Evolutionary conservation across 345 rosid genomes (phyloP), one percentile per base, ranked within the genome.

Genomic region (Murraya koenigii): DNA sequence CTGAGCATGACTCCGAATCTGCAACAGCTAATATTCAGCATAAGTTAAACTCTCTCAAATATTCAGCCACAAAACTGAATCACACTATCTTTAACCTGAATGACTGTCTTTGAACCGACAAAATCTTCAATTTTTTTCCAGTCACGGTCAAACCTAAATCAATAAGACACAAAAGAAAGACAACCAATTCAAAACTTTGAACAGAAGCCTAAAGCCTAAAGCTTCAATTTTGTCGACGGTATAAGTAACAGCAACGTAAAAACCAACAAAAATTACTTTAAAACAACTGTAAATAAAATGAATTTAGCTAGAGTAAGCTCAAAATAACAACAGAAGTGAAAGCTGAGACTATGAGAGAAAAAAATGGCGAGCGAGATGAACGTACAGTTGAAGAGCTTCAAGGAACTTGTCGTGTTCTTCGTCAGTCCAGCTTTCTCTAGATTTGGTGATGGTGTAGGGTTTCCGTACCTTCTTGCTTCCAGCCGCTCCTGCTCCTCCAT

Each of bases 101-200:
- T 95, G 66, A 95, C 99, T n/a, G 97, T 90, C 88, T 95, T 95
- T 8, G 99, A 92, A 74, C 98, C 97, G 65, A 95, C 97, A 82
- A 95, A 93, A 89, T 95, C 99, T 85, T 95, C 98, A 66, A 93
- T 95, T 83, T 93, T 95, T 82, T 95, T 95, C 99, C 98, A 93
- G 83, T 93, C 99, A 20, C 99, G 99, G 69, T 95, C 98, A 84
- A 95, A 95, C 84, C 99, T 95, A 85, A 80, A 74, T 65, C 75
- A 84, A 47, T n/a, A 72, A 83, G 41, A 78, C 47, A 73, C 72
- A 19, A 61, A 67, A n/a, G 35, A 47, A 26, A 71, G 41, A 54
- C 28, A 64, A 32, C 22, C 56, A 11, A 22, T 32, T 60, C 10
- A 67, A 66, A 32, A n/a, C 30, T 59, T 59, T n/a, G 10, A 52